Evolutionary conservation across 768 basidiomycete genomes (phyloP).

Genomic region (Fomitopsis serialis): DNA sequence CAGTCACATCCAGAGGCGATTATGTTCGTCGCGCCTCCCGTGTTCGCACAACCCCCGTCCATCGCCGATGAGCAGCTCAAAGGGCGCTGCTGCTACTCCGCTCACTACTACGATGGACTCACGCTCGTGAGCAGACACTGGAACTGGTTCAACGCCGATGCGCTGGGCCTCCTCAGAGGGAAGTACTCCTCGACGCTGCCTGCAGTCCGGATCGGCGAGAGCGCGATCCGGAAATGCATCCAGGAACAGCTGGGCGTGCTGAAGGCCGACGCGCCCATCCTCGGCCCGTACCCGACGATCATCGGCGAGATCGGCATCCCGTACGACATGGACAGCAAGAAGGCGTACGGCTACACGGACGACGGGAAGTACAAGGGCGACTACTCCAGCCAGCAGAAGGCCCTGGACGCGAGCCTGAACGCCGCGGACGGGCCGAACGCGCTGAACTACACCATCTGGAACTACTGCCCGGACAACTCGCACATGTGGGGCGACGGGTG

Average conservation of each 20-base stretch:
- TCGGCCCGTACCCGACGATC: constrained; percentile 77
- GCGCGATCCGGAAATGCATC: constrained; percentile 73
- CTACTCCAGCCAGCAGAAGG: constrained; percentile 71
- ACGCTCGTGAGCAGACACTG: constrained; percentile 91
- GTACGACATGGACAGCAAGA: constrained; percentile 88
- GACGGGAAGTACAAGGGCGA: constrained; percentile 67
- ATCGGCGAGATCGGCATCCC: constrained; percentile 96
- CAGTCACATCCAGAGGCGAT: constrained; percentile 74
- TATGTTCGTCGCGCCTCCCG: constrained; percentile 87
- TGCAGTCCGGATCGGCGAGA: constrained; percentile 79
- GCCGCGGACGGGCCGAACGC: constrained; percentile 71
- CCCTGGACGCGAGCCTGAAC: constrained; percentile 82
- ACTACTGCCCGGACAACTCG: constrained; percentile 75
- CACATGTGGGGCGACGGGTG: constrained; percentile 94
- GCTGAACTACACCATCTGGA: constrained; percentile 84
- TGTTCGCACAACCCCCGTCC: constrained; percentile 75
- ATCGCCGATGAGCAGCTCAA: constrained; percentile 49
- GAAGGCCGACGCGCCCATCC: constrained; percentile 63
- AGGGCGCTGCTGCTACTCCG: constrained; percentile 67
- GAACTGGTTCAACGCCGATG: constrained; percentile 96
- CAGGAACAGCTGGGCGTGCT: constrained; percentile 80
- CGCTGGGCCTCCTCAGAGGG: constrained; percentile 84
- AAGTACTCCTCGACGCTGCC: constrained; percentile 64
- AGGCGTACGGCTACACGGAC: constrained; percentile 76
- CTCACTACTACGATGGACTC: constrained; percentile 93